A percentile compares a stretch with the other conserved stretches of the same genome.
Evolutionary conservation across 2,329 filamentous ascomycete genomes (phyloP).

Genomic region (Ilyonectria destructans): DNA sequence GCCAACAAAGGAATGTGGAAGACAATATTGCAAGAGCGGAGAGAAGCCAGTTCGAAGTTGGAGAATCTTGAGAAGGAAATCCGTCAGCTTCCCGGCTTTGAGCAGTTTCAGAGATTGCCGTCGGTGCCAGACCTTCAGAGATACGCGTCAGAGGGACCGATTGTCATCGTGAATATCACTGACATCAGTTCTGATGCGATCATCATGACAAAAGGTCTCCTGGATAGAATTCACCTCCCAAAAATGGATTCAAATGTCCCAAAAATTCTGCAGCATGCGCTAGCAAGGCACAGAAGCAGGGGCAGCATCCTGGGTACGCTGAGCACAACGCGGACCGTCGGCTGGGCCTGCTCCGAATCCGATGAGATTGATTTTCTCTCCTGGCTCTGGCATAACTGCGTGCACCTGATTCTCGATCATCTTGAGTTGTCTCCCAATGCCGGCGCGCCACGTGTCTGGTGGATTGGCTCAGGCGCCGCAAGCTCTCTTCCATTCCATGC

Average conservation of each 20-base stretch:
- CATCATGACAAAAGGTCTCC: not conserved
- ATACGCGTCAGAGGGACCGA: not conserved
- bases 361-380: not conserved
- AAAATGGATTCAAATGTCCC: not conserved
- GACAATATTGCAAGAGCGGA: too few relatives aligned
- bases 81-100: not conserved
- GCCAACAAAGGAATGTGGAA: too few relatives aligned
- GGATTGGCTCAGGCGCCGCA: not conserved
- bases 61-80: too few relatives aligned
- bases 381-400: not conserved
- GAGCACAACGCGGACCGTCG: too few relatives aligned
- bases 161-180: not conserved
- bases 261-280: not conserved
- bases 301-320: not conserved
- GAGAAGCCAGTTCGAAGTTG: too few relatives aligned
- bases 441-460: not conserved
- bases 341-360: not conserved
- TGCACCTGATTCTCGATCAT: not conserved
- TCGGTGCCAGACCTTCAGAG: not conserved
- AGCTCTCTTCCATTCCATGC: slow-evolving; percentile 2
- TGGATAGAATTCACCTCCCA: not conserved
- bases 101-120: not conserved
- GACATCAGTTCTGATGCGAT: not conserved
- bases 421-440: not conserved
- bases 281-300: not conserved